These are phyloP conservation scores for Fraxinus cuspidata DNA, from an alignment of 257 asterid genomes.

Conservation along the genomic window DNA sequence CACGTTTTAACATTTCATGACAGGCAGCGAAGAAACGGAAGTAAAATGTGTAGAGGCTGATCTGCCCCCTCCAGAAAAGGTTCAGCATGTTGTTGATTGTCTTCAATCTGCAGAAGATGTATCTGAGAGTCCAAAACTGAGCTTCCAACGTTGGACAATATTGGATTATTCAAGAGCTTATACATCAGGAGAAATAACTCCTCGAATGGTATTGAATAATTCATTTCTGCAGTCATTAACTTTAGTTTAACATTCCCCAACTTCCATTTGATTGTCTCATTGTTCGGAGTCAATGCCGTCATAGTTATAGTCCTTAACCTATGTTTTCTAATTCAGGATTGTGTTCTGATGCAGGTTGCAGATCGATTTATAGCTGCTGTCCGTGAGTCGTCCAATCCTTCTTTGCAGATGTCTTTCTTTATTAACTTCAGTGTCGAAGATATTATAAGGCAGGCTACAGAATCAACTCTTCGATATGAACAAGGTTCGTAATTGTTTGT, in stretches of 20 bases:
- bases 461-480: constrained; percentile 66
- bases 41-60: constrained; percentile 40
- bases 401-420: constrained; percentile 71
- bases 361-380: constrained; percentile 52
- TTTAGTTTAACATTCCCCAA: background rate
- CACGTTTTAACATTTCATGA: background rate
- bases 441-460: constrained; percentile 70
- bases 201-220: constrained; percentile 45
- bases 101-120: constrained; percentile 31
- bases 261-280: background rate
- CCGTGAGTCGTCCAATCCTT: constrained; percentile 45
- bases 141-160: constrained; percentile 65
- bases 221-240: background rate
- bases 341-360: constrained; percentile 53
- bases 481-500: constrained; percentile 41
- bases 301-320: background rate
- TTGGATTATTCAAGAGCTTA: constrained; percentile 72
- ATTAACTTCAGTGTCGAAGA: constrained; percentile 51
- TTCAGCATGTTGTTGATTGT: constrained; percentile 51
- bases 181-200: constrained; percentile 54
- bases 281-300: background rate
- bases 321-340: no score
- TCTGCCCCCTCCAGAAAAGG: constrained; percentile 53
- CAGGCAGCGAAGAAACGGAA: constrained; percentile 53
- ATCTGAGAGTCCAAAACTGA: constrained; percentile 22